phyloP scores from a whole-genome alignment of 2,329 filamentous ascomycete species.

The Didymella lethalis region DNA sequence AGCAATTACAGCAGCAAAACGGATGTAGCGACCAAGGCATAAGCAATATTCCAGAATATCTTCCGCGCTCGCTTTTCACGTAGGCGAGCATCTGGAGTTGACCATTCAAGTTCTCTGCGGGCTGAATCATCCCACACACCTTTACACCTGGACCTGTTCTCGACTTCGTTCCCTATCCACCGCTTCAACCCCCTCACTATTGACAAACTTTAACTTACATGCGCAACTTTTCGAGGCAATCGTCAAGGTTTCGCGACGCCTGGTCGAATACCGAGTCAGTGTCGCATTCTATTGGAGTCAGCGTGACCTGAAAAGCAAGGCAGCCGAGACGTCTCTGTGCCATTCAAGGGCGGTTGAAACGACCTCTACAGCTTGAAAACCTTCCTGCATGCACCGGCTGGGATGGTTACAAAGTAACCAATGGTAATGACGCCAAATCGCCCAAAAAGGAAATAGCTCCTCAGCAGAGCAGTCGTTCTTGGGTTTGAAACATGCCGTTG shows the following conservation, averaged over 20 bases:
- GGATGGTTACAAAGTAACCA: conserved; percentile 18
- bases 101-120: neutral
- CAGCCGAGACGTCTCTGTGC: conserved; percentile 3
- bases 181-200: neutral
- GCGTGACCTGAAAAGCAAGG: conserved; percentile 19
- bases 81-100: too few species aligned
- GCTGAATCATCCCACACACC: neutral
- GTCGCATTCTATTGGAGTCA: conserved; percentile 8
- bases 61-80: too few species aligned
- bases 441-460: conserved; percentile 20
- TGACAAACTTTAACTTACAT: neutral
- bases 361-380: conserved; percentile 4
- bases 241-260: neutral
- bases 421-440: conserved; percentile 14
- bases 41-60: neutral
- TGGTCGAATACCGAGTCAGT: neutral
- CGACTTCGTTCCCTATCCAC: neutral
- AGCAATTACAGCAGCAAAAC: neutral
- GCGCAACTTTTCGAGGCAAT: neutral
- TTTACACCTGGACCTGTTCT: neutral
- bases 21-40: neutral
- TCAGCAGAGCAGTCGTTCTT: conserved; percentile 10
- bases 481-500: conserved; percentile 30
- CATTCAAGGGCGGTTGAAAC: conserved; percentile 20
- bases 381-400: conserved; percentile 24